Conservation (phyloP, 352 stramenopile genomes). For the Globisporangium yorkense region DNA sequence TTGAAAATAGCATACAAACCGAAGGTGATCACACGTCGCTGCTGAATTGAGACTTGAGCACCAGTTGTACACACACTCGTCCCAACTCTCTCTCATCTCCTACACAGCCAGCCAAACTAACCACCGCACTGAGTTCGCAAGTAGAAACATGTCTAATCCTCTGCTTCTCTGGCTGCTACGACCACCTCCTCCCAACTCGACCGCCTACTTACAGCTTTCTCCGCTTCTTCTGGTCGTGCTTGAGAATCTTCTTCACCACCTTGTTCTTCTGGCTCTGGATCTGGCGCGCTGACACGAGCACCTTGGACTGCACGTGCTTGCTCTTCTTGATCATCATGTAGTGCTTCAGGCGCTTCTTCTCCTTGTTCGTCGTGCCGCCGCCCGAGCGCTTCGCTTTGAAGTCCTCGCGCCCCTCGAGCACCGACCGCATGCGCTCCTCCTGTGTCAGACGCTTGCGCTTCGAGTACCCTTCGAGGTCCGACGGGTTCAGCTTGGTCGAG, state of each 20-base stretch:
- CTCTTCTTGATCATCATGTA: constrained; percentile 98
- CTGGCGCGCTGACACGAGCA: constrained; percentile 79
- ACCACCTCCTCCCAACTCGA: not conserved
- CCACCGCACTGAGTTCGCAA: no score
- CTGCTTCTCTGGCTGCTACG: not conserved
- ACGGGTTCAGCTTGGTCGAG: constrained; percentile 68
- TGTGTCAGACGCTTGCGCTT: constrained; percentile 89
- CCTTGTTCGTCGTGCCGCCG: constrained; percentile 96
- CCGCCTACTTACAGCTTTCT: constrained; percentile 40
- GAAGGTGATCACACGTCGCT: no score
- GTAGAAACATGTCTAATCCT: not conserved
- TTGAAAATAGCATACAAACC: no score
- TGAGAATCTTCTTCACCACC: constrained; percentile 82
- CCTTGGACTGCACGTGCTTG: constrained; percentile 83
- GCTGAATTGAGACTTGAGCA: no score
- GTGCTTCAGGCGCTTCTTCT: constrained; percentile 97
- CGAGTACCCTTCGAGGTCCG: constrained; percentile 79
- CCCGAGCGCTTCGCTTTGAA: constrained; percentile 90
- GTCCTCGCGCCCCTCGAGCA: constrained; percentile 89
- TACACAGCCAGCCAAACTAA: no score
- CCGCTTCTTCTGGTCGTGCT: constrained; percentile 82
- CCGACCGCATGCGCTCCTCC: constrained; percentile 70
- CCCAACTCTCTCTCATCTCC: no score
- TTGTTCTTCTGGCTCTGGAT: constrained; percentile 77
- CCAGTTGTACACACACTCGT: no score